Conservation (phyloP, 1,139 yeast species). For the Pichia sp. region DNA sequence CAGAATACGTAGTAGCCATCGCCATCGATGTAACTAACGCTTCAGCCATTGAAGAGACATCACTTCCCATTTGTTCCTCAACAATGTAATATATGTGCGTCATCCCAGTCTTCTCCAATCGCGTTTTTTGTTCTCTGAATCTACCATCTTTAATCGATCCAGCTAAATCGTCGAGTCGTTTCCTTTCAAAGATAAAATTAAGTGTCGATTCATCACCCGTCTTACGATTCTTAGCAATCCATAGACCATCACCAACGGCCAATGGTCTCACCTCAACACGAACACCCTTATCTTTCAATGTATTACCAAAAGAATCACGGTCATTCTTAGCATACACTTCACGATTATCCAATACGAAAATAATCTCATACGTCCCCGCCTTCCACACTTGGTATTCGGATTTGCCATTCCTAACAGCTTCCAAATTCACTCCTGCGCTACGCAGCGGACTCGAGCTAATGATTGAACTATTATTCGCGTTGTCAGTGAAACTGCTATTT, state of each 20-base stretch:
- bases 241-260: constrained; percentile 79
- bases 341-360: constrained; percentile 69
- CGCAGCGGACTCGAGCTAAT: no score
- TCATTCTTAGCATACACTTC: constrained; percentile 62
- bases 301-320: constrained; percentile 54
- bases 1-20: constrained; percentile 57
- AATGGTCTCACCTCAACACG: constrained; percentile 50
- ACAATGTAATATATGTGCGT: constrained; percentile 65
- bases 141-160: constrained; percentile 83
- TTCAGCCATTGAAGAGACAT: constrained; percentile 43
- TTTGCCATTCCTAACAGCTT: no score
- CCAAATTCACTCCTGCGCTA: no score
- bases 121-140: constrained; percentile 73
- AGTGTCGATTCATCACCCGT: constrained; percentile 62
- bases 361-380: constrained; percentile 47
- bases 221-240: constrained; percentile 69
- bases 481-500: not conserved
- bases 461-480: constrained; percentile 1
- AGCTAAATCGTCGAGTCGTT: constrained; percentile 80
- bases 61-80: constrained; percentile 61
- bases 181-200: constrained; percentile 80
- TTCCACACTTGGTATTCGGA: constrained; percentile 42
- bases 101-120: constrained; percentile 65
- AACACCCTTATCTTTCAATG: constrained; percentile 45
- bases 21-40: constrained; percentile 76